Evolutionary conservation across 2,329 filamentous ascomycete species (phyloP).

Genomic region (Aureobasidium lini): DNA sequence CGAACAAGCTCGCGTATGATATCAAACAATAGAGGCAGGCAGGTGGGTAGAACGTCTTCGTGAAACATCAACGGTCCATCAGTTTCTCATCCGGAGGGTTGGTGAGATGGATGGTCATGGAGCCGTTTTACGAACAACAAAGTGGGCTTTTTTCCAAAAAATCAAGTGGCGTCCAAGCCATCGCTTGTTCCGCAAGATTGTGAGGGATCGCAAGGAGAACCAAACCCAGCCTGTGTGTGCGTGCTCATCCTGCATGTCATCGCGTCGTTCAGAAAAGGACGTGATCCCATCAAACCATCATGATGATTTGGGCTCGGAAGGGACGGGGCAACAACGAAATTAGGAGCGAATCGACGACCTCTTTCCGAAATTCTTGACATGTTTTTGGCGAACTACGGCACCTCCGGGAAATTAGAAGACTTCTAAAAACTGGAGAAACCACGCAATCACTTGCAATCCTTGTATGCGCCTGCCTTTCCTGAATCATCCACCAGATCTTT

Average conservation of each 20-base stretch:
- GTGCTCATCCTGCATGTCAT: slow-evolving; percentile 10
- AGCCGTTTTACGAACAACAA: slow-evolving; percentile 11
- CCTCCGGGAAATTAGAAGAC: slow-evolving; percentile 5
- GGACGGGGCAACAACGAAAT: background rate
- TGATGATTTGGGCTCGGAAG: background rate
- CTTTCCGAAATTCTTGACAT: background rate
- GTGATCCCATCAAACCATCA: background rate
- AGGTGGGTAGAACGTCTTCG: slow-evolving; percentile 11
- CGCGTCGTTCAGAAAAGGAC: background rate
- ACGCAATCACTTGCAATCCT: slow-evolving; percentile 5
- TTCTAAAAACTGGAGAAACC: slow-evolving; percentile 10
- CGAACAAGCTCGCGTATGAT: slow-evolving; percentile 6
- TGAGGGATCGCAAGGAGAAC: background rate
- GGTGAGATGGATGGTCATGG: slow-evolving; percentile 2
- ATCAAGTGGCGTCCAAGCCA: slow-evolving; percentile 8
- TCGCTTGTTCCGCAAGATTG: slow-evolving; percentile 11
- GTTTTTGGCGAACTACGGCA: background rate
- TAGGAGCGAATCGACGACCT: background rate
- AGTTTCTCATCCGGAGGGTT: slow-evolving; percentile 2
- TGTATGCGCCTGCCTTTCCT: background rate
- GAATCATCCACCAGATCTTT: background rate
- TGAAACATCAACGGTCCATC: slow-evolving; percentile 14
- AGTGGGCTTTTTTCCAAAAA: background rate
- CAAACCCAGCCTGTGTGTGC: background rate
- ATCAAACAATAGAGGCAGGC: slow-evolving; percentile 14